These are phyloP conservation scores for Nothopassalora personata DNA, from an alignment of 2,329 filamentous ascomycete species.

Conservation along the genomic window DNA sequence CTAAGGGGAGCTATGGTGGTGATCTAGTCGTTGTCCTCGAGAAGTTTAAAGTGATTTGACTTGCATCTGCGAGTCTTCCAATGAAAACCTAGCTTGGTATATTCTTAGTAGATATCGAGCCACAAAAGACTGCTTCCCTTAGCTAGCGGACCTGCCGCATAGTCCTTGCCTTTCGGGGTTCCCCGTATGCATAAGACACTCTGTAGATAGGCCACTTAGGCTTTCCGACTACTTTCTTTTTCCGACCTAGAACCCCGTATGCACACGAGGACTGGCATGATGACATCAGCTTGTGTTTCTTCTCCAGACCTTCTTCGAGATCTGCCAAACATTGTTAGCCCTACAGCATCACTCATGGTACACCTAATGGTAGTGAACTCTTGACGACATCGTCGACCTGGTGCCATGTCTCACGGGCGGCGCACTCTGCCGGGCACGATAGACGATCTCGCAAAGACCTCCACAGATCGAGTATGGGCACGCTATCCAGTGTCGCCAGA, in stretches of 20 bases:
- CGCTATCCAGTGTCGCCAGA: conserved; percentile 3
- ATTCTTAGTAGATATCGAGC: too few species aligned
- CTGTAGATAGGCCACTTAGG: too few species aligned
- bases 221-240: too few species aligned
- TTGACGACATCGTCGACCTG: background rate
- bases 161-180: too few species aligned
- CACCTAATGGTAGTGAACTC: background rate
- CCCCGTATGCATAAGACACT: too few species aligned
- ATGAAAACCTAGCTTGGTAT: too few species aligned
- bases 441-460: background rate
- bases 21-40: too few species aligned
- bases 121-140: too few species aligned
- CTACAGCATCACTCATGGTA: background rate
- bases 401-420: conserved; percentile 1
- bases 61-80: too few species aligned
- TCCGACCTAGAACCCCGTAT: background rate
- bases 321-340: background rate
- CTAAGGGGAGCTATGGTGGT: too few species aligned
- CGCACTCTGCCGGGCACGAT: conserved; percentile 3
- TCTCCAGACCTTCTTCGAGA: background rate
- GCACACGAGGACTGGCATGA: background rate
- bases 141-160: too few species aligned
- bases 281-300: background rate
- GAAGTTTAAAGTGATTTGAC: too few species aligned
- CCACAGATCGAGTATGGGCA: conserved; percentile 3